phyloP scores from a whole-genome alignment of 306 rosid species.

The Rosa rugosa region DNA sequence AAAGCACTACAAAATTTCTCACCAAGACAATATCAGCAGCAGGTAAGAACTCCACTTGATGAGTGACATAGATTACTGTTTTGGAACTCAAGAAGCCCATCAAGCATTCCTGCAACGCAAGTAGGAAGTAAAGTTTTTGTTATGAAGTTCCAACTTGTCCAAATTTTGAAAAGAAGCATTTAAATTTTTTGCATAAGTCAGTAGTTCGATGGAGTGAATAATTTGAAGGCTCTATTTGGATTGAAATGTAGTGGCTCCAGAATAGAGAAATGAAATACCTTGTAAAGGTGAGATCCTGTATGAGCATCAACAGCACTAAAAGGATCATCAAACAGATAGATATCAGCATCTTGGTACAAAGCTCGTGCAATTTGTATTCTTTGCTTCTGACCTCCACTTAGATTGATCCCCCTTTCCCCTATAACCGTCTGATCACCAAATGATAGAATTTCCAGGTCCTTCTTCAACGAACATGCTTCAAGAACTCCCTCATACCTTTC shows the following conservation, averaged over 20 bases:
- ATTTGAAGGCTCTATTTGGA: neutral
- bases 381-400: slow-evolving; percentile 93
- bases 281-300: slow-evolving; percentile 82
- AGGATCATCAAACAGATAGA: slow-evolving; percentile 87
- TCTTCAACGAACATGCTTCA: slow-evolving; percentile 82
- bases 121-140: too few relatives aligned
- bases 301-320: slow-evolving; percentile 94
- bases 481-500: slow-evolving; percentile 66
- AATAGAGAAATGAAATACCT: slow-evolving; percentile 40
- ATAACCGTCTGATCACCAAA: slow-evolving; percentile 75
- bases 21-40: too few relatives aligned
- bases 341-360: slow-evolving; percentile 76
- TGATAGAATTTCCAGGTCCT: too few relatives aligned
- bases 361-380: slow-evolving; percentile 86
- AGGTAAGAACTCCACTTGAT: too few relatives aligned
- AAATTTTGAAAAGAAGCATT: too few relatives aligned
- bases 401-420: slow-evolving; percentile 85
- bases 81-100: too few relatives aligned
- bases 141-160: too few relatives aligned
- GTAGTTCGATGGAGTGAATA: too few relatives aligned
- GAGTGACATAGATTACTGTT: too few relatives aligned
- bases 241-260: slow-evolving; percentile 7
- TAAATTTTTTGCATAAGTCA: too few relatives aligned
- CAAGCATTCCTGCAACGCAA: too few relatives aligned
- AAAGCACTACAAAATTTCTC: too few relatives aligned